A percentile compares a stretch with the other conserved stretches of the same genome.
Evolutionary conservation across 2,329 filamentous ascomycete species (phyloP).

Genomic region (Microsporum canis): DNA sequence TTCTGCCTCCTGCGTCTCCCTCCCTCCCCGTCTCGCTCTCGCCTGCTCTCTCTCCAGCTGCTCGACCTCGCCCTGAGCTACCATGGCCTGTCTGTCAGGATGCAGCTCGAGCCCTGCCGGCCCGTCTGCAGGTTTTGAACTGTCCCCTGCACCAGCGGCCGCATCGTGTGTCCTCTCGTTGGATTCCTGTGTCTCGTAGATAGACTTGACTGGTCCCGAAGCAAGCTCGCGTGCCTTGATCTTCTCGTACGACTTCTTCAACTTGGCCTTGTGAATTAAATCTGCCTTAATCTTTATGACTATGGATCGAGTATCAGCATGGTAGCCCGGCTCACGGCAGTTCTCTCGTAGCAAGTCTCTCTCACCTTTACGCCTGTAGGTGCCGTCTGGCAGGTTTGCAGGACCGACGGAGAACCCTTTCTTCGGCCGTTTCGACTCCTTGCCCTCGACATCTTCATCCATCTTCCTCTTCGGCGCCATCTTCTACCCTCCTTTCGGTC

Average conservation of each 20-base stretch:
- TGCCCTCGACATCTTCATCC: conserved; percentile 10
- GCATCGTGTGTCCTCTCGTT: conserved; percentile 21
- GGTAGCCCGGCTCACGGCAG: not conserved
- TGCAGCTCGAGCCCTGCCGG: conserved; percentile 33
- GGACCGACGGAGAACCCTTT: conserved; percentile 81
- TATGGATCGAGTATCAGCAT: conserved; percentile 25
- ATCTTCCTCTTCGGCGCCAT: conserved; percentile 15
- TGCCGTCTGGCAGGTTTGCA: conserved; percentile 80
- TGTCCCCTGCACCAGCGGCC: conserved; percentile 15
- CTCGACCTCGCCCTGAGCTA: conserved; percentile 25
- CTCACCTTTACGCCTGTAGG: conserved; percentile 67
- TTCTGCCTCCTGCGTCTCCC: conserved; percentile 11
- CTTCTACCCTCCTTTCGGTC: not conserved
- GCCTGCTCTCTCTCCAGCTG: not conserved
- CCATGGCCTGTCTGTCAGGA: conserved; percentile 49
- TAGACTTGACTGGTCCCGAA: conserved; percentile 22
- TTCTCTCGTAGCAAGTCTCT: not conserved
- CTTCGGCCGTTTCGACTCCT: conserved; percentile 29
- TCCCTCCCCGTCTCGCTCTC: not conserved
- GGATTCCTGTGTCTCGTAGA: conserved; percentile 23
- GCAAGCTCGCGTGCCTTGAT: conserved; percentile 54
- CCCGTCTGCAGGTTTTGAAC: conserved; percentile 20
- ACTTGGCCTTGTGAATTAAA: conserved; percentile 82
- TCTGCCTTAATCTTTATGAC: conserved; percentile 81
- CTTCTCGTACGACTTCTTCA: conserved; percentile 87